Evolutionary conservation across 1,284 basidiomycete genomes (phyloP).

Genomic region (Naganishia liquefaciens): DNA sequence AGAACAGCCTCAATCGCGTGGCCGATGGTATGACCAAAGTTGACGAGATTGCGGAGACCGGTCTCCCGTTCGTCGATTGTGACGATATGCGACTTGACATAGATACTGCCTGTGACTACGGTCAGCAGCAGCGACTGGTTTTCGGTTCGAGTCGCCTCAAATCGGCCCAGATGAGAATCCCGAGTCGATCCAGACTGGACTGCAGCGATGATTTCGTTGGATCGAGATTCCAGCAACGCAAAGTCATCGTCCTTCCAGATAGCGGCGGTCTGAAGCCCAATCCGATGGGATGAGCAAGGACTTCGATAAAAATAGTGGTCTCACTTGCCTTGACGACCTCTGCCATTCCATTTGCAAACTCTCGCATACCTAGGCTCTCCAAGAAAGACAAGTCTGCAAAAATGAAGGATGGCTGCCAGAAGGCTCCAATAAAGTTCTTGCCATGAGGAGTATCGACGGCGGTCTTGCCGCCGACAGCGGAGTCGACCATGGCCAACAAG

Average conservation of each 20-base stretch:
- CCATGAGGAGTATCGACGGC: conserved; percentile 95
- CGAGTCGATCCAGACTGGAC: conserved; percentile 66
- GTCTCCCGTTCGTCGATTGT: conserved; percentile 93
- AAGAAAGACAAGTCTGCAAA: conserved; percentile 98
- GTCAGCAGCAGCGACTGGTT: conserved; percentile 68
- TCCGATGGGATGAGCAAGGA: conserved; percentile 2
- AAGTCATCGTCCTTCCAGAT: conserved; percentile 93
- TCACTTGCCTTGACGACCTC: conserved; percentile 86
- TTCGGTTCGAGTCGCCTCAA: conserved; percentile 66
- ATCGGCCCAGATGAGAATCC: conserved; percentile 62
- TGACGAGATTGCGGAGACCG: conserved; percentile 91
- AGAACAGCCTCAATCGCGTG: conserved; percentile 94
- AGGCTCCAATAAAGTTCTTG: conserved; percentile 97
- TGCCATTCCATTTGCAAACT: conserved; percentile 98
- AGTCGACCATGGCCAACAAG: conserved; percentile 97
- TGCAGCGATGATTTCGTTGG: conserved; percentile 78
- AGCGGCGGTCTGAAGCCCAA: conserved; percentile 72
- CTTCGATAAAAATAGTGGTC: neutral
- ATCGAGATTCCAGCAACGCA: conserved; percentile 76
- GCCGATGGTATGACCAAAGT: conserved; percentile 94
- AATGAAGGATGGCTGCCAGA: conserved; percentile 96
- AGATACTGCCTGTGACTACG: conserved; percentile 82
- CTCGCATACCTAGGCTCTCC: conserved; percentile 85
- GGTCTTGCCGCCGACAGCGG: conserved; percentile 95
- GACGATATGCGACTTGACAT: conserved; percentile 91